Base-by-base conservation (phyloP, 345 rosid genomes). In the Aegle marmelos region DNA sequence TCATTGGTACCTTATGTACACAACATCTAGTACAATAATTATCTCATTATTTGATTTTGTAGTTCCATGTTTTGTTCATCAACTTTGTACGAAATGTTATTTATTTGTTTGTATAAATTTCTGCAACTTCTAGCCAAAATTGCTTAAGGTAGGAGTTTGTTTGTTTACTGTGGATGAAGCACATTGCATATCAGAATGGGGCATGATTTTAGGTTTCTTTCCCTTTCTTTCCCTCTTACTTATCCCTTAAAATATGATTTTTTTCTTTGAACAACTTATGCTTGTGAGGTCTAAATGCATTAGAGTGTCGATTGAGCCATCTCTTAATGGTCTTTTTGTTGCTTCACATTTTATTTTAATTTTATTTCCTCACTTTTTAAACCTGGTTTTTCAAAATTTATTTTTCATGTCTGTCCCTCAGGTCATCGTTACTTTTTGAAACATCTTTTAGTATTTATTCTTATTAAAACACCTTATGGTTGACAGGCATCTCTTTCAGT, bases 111-210 rank as follows among this genome's bases (percentile, higher is more conserved):
- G 3, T 31, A 13, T 48, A 24, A 45, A 71, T 74, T 75, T 77
- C 22, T 79, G 76, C 70, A 87, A 86, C 77, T 87, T 85, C 77
- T 87, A 88, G 90, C 73, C 82, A 41, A 77, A 83, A 10, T 79
- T 87, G 85, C 81, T 81, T 9, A 79, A 85, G 74, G 70, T 34
- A 17, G 90, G 88, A 31, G 75, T 87, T 41, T 85, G 83, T 77
- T 66, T 87, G 48, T 58, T 87, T 72, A 88, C 90, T 72, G 88
- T 87, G 25, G 90, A 87, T 68, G 90, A 87, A 81, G 86, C 90
- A 60, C 90, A 87, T 76, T 87, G 90, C 79, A 87, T 87, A 72
- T 87, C 88, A 22, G 86, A 87, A 64, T 87, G 90, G 90, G 90
- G 90, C 67, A 87, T 75, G 82, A 85, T 81, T 87, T 87, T 86